These are phyloP conservation scores for Lentinula guzmanii DNA, from an alignment of 768 basidiomycete species.

Conservation along the genomic window DNA sequence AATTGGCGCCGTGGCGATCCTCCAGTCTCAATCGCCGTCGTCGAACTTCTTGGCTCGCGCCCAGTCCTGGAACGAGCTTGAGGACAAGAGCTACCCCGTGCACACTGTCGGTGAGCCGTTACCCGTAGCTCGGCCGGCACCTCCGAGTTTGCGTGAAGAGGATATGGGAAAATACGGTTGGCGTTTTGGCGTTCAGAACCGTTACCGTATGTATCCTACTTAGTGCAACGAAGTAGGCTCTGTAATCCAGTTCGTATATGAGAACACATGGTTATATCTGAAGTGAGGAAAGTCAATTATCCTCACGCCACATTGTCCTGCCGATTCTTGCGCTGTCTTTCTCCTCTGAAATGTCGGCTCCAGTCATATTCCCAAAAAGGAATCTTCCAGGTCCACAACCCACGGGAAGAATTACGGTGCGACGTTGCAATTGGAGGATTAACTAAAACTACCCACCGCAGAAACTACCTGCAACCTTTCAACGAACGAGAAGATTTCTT, in stretches of 20 bases:
- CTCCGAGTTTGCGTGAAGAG: background rate
- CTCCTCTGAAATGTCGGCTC: background rate
- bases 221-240: too few species aligned
- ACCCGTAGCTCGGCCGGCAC: background rate
- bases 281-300: too few species aligned
- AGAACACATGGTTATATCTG: too few species aligned
- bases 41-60: background rate
- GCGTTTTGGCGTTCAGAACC: background rate
- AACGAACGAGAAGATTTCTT: background rate
- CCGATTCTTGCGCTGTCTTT: background rate
- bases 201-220: too few species aligned
- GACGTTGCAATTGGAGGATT: slow-evolving; percentile 2
- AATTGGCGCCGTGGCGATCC: background rate
- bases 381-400: slow-evolving; percentile 5
- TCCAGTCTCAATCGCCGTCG: background rate
- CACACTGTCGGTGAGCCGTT: background rate
- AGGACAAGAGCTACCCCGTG: background rate
- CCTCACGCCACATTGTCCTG: background rate
- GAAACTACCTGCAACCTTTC: background rate
- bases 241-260: too few species aligned
- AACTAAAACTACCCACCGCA: background rate
- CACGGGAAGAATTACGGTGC: slow-evolving; percentile 6
- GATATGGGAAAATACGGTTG: background rate
- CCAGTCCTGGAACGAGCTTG: slow-evolving; percentile 5
- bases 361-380: slow-evolving; percentile 6